These are phyloP conservation scores for Gnaphalium uliginosum DNA, from an alignment of 129 eudicot genomes.

Conservation along the genomic window DNA sequence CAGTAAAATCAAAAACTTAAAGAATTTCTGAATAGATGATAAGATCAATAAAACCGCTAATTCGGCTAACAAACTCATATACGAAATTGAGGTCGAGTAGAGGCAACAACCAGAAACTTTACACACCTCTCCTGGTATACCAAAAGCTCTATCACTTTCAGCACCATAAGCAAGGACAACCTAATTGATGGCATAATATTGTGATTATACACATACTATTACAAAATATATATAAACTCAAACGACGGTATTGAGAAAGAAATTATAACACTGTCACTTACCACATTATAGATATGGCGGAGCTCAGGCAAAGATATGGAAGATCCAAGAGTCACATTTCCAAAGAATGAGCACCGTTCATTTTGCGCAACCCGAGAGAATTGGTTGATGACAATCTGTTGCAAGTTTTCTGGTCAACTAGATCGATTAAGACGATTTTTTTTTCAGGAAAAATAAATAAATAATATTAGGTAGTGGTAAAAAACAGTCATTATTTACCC, in stretches of 20 bases:
- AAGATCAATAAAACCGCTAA: background rate
- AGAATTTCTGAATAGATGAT: background rate
- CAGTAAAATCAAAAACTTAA: background rate
- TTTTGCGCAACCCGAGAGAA: slow-evolving; percentile 79
- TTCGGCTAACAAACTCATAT: background rate
- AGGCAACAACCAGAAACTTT: background rate
- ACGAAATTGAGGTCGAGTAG: background rate
- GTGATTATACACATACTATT: slow-evolving; percentile 3
- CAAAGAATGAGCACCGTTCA: slow-evolving; percentile 72
- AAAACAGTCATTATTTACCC: slow-evolving; percentile 6
- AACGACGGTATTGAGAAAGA: slow-evolving; percentile 10
- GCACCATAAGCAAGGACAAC: slow-evolving; percentile 99
- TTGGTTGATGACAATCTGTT: slow-evolving; percentile 96
- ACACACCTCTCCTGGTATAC: slow-evolving; percentile 84
- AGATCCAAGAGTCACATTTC: slow-evolving; percentile 86
- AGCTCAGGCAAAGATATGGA: slow-evolving; percentile 79
- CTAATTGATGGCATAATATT: slow-evolving; percentile 37
- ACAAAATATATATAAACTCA: slow-evolving; percentile 8
- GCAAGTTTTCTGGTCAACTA: slow-evolving; percentile 65
- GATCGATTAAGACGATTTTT: slow-evolving; percentile 40
- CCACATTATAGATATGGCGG: slow-evolving; percentile 81
- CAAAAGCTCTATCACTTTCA: slow-evolving; percentile 87
- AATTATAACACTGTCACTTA: slow-evolving; percentile 36
- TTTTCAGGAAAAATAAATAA: background rate
- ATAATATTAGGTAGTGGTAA: background rate